Evolutionary conservation across 2,329 filamentous ascomycete species (phyloP), one percentile per base, ranked within the genome.

Genomic region (Dryadomyces sulphureus): DNA sequence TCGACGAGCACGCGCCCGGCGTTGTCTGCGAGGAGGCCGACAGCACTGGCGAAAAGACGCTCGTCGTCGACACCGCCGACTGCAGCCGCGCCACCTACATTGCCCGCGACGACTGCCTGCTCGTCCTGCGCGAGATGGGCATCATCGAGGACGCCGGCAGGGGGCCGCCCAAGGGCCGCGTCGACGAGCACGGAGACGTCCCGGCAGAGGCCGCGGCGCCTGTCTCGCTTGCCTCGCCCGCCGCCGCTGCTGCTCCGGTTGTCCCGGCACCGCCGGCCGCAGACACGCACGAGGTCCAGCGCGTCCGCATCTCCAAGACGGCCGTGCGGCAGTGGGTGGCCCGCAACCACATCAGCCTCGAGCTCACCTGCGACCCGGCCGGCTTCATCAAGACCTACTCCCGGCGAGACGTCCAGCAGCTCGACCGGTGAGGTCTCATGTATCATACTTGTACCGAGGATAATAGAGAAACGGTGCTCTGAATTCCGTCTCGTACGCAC

Each of bases 51-150:
- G 27, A 32, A 9, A 32, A 32, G 27, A 14, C 16, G 27, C 27
- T 32, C 11, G 27, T 25, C 22, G 7, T 25, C 17, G 16, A 43
- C 24, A 24, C 12, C 19, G 35, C 48, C 8, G 40, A 84, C 48
- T 81, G 90, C 56, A 85, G 84, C 45, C 67, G 75, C 42, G 78
- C 75, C 35, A 94, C 88, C 1, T 94, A 85, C 68, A 94, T 96
- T 60, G 69, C 82, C 47, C 73, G 75, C 0, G 90, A 95, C 38
- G 90, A 96, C 62, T 86, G 90, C 48, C 73, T 94, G 20, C 69
- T 69, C 1, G 79, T 87, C 21, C 65, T 95, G 45, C 77, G 83
- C 49, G 80, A 86, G 48, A 94, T 95, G 86, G 79, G 74, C 8
- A 66, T 92, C 32, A 68, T 82, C 41, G 62, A 78, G 61, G 68